These are phyloP conservation scores for Filobasidium floriforme DNA, from an alignment of 768 basidiomycete species.

Conservation along the genomic window DNA sequence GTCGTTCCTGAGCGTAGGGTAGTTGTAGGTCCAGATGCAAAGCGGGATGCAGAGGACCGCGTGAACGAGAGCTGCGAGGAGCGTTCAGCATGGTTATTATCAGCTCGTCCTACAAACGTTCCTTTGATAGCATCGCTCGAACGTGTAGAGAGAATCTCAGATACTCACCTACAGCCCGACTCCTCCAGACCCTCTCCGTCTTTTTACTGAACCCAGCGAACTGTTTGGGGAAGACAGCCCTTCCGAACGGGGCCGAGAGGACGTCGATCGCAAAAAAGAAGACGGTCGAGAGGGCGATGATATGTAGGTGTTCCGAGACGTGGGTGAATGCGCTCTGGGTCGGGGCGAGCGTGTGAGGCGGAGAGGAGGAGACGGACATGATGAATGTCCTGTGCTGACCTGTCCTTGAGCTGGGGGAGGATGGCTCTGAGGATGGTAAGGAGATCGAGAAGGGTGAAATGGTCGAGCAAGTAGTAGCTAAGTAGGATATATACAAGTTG, in stretches of 20 bases:
- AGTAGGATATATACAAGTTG: too few relatives aligned
- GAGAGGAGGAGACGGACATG: not conserved
- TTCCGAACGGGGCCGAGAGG: conserved; percentile 56
- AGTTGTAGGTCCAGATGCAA: conserved; percentile 53
- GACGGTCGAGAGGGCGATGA: conserved; percentile 45
- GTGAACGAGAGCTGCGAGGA: conserved; percentile 63
- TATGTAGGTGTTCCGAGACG: conserved; percentile 55
- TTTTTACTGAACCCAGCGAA: conserved; percentile 17
- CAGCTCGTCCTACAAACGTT: not conserved
- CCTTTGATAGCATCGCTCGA: too few relatives aligned
- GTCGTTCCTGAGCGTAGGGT: conserved; percentile 53
- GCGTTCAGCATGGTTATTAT: not conserved
- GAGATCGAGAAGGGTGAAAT: too few relatives aligned
- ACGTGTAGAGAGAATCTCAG: too few relatives aligned
- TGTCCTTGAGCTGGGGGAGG: too few relatives aligned
- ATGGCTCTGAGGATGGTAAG: too few relatives aligned
- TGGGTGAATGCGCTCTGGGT: conserved; percentile 45
- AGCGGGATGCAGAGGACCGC: conserved; percentile 61
- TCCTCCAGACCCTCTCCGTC: conserved; percentile 19
- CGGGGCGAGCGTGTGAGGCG: not conserved
- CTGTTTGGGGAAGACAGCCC: conserved; percentile 47
- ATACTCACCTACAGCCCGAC: conserved; percentile 14
- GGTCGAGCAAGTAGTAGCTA: too few relatives aligned
- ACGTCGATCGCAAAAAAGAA: conserved; percentile 57
- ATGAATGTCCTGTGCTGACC: not conserved